Percentiles rank a stretch among this genome's conserved stretches.
Evolutionary conservation across 768 basidiomycete genomes (phyloP).

Genomic region (Termitomyces sp.): DNA sequence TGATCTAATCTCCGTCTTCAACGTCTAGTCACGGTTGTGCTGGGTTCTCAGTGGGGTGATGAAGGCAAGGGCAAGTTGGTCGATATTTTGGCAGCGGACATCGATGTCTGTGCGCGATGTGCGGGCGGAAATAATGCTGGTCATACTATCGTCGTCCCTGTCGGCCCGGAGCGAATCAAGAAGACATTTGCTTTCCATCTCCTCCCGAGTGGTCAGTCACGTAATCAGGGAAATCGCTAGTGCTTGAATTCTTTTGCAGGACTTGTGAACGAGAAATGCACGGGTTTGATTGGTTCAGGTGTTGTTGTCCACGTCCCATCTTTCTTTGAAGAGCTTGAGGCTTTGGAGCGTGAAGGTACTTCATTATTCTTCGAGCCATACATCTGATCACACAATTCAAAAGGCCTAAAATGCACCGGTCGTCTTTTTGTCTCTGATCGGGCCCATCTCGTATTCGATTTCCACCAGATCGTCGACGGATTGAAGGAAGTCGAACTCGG

Average conservation of each 20-base stretch:
- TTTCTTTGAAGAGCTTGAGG: constrained; percentile 90
- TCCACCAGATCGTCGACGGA: constrained; percentile 99
- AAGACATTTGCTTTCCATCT: constrained; percentile 95
- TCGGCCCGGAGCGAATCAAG: constrained; percentile 60
- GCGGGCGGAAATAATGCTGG: constrained; percentile 99
- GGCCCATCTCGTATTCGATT: constrained; percentile 96
- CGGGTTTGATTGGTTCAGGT: constrained; percentile 86
- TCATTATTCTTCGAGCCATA: not conserved
- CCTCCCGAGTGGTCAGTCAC: constrained; percentile 71
- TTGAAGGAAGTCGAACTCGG: constrained; percentile 97
- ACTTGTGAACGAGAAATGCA: constrained; percentile 80
- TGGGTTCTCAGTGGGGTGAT: constrained; percentile 90
- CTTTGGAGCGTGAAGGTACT: constrained; percentile 76
- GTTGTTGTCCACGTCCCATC: constrained; percentile 97
- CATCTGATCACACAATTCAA: not conserved
- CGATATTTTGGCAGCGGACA: constrained; percentile 86
- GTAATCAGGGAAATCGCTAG: not conserved
- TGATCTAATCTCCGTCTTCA: not conserved
- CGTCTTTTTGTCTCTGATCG: constrained; percentile 93
- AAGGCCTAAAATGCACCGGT: constrained; percentile 80
- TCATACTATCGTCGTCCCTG: constrained; percentile 89
- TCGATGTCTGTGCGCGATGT: constrained; percentile 91
- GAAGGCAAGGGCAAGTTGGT: constrained; percentile 96
- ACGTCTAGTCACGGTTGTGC: constrained; percentile 59
- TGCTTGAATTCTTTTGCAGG: constrained; percentile 34